These are phyloP conservation scores for Fusarium guadeloupense DNA, from an alignment of 2,329 filamentous ascomycete genomes.

Conservation along the genomic window DNA sequence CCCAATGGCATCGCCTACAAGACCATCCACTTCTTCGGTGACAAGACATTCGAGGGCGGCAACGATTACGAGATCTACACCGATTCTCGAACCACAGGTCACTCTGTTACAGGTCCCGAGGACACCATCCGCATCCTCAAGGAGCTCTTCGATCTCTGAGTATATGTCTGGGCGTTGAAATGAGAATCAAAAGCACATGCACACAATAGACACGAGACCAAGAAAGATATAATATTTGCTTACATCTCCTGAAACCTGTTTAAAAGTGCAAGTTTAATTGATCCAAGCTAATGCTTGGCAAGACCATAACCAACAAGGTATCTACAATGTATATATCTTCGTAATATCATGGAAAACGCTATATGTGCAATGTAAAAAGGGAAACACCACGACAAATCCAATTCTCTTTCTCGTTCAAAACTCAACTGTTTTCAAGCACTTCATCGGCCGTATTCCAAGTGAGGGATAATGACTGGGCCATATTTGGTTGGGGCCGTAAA, in stretches of 20 bases:
- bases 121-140: conserved; percentile 84
- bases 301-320: conserved; percentile 33
- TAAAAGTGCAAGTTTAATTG: neutral
- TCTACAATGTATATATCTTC: conserved; percentile 35
- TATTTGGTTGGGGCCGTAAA: conserved; percentile 91
- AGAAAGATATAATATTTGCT: conserved; percentile 19
- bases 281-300: neutral
- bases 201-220: conserved; percentile 31
- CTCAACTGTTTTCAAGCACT: neutral
- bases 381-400: conserved; percentile 2
- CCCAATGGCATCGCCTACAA: conserved; percentile 79
- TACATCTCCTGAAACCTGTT: neutral
- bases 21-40: conserved; percentile 96
- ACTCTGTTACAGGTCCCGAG: conserved; percentile 81
- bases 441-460: conserved; percentile 73
- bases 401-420: neutral
- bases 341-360: conserved; percentile 33
- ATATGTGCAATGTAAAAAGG: conserved; percentile 23
- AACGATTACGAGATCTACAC: conserved; percentile 96
- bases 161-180: neutral
- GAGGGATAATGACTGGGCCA: conserved; percentile 93
- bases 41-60: conserved; percentile 90
- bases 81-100: conserved; percentile 83
- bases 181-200: conserved; percentile 21
- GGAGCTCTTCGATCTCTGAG: conserved; percentile 77